Evolutionary conservation across 2,329 filamentous ascomycete genomes (phyloP).

Genomic region (Moelleriella libera): DNA sequence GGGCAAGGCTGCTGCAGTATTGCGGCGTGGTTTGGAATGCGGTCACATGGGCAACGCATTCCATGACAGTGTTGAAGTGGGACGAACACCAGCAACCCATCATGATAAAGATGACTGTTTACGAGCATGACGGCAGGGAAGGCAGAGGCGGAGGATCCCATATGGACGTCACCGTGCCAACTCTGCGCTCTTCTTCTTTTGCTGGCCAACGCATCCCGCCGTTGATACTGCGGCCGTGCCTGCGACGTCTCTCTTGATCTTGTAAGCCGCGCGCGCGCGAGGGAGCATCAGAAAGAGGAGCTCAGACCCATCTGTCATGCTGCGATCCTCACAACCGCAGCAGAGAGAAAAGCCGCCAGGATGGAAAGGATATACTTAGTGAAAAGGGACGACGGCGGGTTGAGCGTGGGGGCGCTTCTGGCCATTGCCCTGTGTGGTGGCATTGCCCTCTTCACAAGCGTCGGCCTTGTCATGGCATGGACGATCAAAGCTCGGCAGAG

Average conservation of each 20-base stretch:
- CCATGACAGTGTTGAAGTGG: constrained; percentile 14
- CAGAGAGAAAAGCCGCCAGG: neutral
- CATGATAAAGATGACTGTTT: constrained; percentile 1
- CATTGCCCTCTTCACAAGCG: constrained; percentile 25
- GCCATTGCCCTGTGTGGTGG: constrained; percentile 34
- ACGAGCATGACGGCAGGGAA: neutral
- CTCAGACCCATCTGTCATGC: too few relatives aligned
- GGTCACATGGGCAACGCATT: constrained; percentile 24
- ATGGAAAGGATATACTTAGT: constrained; percentile 2
- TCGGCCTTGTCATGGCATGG: constrained; percentile 29
- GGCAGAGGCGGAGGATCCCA: neutral
- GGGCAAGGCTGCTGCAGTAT: neutral
- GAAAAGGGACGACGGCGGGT: constrained; percentile 5
- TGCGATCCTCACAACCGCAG: too few relatives aligned
- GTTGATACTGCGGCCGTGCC: too few relatives aligned
- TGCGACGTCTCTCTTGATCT: too few relatives aligned
- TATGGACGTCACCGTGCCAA: neutral
- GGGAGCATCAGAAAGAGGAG: too few relatives aligned
- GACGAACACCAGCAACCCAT: neutral
- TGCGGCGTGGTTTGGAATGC: constrained; percentile 17
- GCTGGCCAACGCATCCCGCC: too few relatives aligned
- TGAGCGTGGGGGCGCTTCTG: constrained; percentile 24
- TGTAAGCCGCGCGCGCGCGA: too few relatives aligned
- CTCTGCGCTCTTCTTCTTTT: neutral
- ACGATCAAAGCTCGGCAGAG: constrained; percentile 11